These are phyloP conservation scores for Fusarium sp. DNA, from an alignment of 2,329 filamentous ascomycete genomes.

Conservation along the genomic window DNA sequence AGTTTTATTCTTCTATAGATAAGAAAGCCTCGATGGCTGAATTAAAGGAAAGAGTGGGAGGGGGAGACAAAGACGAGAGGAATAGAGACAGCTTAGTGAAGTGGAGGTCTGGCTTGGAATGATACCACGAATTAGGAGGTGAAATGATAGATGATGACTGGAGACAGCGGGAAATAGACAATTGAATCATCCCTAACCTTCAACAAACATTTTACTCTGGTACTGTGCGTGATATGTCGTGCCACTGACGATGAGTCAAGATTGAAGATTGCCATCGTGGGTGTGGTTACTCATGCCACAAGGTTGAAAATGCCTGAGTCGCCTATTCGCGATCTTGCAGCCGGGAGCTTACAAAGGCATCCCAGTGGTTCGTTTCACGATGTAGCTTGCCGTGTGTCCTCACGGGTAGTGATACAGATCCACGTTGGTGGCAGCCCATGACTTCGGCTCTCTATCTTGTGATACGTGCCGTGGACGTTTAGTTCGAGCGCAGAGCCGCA, in stretches of 20 bases:
- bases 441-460: constrained; percentile 4
- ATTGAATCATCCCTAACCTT: constrained; percentile 11
- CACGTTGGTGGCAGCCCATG: background rate
- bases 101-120: constrained; percentile 35
- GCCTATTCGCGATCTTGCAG: background rate
- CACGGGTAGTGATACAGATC: constrained; percentile 1
- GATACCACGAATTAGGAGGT: constrained; percentile 44
- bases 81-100: background rate
- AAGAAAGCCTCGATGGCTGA: constrained; percentile 33
- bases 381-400: constrained; percentile 7
- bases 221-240: background rate
- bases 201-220: background rate
- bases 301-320: background rate
- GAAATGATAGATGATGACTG: constrained; percentile 19
- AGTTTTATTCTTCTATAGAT: constrained; percentile 22
- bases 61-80: background rate
- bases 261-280: background rate
- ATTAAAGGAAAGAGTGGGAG: background rate
- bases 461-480: constrained; percentile 5
- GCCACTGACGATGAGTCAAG: background rate
- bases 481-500: constrained; percentile 3
- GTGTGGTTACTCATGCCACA: background rate
- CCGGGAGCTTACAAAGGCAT: background rate
- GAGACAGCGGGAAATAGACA: constrained; percentile 15
- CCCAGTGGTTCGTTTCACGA: background rate